Conservation (phyloP, 2,329 filamentous ascomycete species). For the Fusarium metavorans region DNA sequence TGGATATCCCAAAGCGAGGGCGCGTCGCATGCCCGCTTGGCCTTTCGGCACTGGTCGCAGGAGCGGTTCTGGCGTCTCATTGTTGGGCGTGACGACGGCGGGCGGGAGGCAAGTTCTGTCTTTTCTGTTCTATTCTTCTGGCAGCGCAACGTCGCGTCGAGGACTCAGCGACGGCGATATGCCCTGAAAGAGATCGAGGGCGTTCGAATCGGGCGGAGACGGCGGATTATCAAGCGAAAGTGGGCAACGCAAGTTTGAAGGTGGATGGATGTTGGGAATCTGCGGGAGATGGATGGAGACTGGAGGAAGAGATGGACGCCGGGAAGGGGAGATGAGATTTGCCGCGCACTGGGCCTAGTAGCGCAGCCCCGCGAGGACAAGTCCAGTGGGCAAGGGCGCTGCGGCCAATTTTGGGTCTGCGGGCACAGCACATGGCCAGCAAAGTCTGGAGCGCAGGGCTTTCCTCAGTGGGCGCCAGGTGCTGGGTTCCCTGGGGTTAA, state of each 20-base stretch:
- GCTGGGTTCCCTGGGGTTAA: constrained; percentile 24
- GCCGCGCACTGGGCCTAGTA: constrained; percentile 19
- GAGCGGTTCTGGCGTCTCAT: constrained; percentile 47
- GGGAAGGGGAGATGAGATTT: constrained; percentile 43
- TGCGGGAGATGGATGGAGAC: constrained; percentile 25
- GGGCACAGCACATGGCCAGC: neutral
- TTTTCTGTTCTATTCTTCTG: neutral
- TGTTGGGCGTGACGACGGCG: constrained; percentile 7
- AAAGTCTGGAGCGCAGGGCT: neutral
- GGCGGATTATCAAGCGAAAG: constrained; percentile 14
- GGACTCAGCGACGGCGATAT: constrained; percentile 15
- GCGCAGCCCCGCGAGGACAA: constrained; percentile 28
- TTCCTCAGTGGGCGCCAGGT: constrained; percentile 5
- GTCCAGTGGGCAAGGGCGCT: neutral
- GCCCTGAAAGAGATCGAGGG: neutral
- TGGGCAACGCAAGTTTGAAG: constrained; percentile 13
- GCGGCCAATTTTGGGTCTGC: neutral
- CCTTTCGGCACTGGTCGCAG: constrained; percentile 47
- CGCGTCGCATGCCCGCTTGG: constrained; percentile 46
- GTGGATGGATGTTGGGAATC: constrained; percentile 19
- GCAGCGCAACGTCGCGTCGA: constrained; percentile 24
- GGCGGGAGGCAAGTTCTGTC: constrained; percentile 8
- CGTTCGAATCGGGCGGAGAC: neutral
- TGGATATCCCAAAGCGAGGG: constrained; percentile 46
- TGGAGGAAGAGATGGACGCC: constrained; percentile 2